Base-by-base conservation (phyloP, 2,329 filamentous ascomycete genomes). In the Dichotomopilus funicola region DNA sequence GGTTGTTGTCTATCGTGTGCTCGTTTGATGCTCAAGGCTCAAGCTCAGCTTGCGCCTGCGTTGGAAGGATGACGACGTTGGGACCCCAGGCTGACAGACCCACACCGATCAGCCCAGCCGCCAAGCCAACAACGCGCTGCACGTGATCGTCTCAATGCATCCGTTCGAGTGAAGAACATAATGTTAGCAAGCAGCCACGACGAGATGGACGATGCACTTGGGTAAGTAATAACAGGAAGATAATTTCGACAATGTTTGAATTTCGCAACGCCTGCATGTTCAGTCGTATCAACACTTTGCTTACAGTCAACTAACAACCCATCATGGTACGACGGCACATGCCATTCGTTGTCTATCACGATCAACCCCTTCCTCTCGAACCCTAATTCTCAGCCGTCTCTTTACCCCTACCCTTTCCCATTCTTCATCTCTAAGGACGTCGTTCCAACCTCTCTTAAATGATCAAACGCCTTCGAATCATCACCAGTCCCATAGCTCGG, bases 31-130 rank as follows among this genome's bases (percentile, higher is more conserved):
- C 31, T 13, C 47, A 50, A 43, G 49, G 52, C 49, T 52, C n/a
- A 36, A 43, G 48, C 41, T 55, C 40, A 53, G 55, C 51, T 47
- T 40, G 7, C 19, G 19, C 19, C 19, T 27, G 19, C 19, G 47
- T 10, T 41, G 33, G 43, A 34, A 38, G 54, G 54, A 56, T 56
- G 55, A 57, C 51, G 55, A 57, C 51, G 55, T 51, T 54, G 51
- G 55, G 44, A 48, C 43, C 19, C 33, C 41, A 35, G 55, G 48
- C 44, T 38, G 43, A 27, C n/a, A 2, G 51, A 54, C 51, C 51
- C 53, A 51, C 51, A 48, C 51, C 19, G 4, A 19, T 42, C 46
- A 57, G 55, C 51, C 51, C 53, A 43, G 45, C 38, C 40, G 0
- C 37, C 19, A 27, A 27, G 19, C 19, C 19, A 27, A 27, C 19